A percentile compares a stretch with the other conserved stretches of the same genome.
Conservation (phyloP, 805 yeast genomes). For the Pichia gijzeniarum region DNA sequence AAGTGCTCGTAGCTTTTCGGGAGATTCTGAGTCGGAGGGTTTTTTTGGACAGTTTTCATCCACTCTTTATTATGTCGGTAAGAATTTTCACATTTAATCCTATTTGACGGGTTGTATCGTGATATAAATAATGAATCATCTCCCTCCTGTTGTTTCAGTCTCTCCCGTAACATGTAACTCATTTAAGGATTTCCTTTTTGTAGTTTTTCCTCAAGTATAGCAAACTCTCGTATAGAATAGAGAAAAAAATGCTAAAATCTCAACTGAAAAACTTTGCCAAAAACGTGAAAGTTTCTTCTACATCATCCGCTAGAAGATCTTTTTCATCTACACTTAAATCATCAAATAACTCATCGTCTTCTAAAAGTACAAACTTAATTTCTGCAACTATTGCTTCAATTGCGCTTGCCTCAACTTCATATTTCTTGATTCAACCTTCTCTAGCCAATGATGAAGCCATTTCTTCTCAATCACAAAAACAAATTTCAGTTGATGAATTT, state of each 20-base stretch:
- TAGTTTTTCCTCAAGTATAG: neutral
- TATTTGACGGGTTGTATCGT: no score
- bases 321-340: neutral
- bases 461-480: neutral
- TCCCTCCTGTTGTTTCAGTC: neutral
- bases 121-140: constrained; percentile 1
- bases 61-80: no score
- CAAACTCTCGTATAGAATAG: no score
- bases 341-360: neutral
- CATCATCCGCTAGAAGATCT: constrained; percentile 1
- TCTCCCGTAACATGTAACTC: neutral
- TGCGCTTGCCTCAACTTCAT: constrained; percentile 7
- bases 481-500: constrained; percentile 34
- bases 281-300: constrained; percentile 1
- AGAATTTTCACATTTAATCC: no score
- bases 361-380: neutral
- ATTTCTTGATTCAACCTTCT: constrained; percentile 1
- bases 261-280: constrained; percentile 6
- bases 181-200: neutral
- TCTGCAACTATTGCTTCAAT: constrained; percentile 6
- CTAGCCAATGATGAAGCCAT: constrained; percentile 8
- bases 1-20: no score
- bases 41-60: no score
- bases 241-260: constrained; percentile 8
- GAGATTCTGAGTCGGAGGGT: no score